Percentiles rank a stretch among this genome's conserved stretches.
Evolutionary conservation across 768 basidiomycete genomes (phyloP).

Genomic region (Coprinellus micaceus): DNA sequence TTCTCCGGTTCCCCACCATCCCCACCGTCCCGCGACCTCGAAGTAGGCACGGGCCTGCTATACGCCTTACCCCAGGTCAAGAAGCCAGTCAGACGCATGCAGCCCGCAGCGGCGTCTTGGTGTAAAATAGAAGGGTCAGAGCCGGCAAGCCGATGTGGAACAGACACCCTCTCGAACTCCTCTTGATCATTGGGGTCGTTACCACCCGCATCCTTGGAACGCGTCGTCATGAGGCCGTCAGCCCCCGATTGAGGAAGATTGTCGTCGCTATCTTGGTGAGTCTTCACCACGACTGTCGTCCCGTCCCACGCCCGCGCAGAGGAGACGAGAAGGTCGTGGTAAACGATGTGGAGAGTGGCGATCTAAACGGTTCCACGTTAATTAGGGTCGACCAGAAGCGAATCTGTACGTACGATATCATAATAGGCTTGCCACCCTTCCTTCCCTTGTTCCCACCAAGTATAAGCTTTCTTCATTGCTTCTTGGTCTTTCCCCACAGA

Average conservation of each 20-base stretch:
- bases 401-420: not conserved
- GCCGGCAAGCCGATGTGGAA: not conserved
- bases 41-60: not conserved
- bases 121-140: not conserved
- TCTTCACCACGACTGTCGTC: not conserved
- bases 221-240: too few species aligned
- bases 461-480: not conserved
- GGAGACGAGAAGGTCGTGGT: not conserved
- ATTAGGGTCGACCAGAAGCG: not conserved
- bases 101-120: not conserved
- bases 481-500: not conserved
- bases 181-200: not conserved
- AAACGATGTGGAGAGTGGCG: not conserved
- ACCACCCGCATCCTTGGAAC: not conserved
- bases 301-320: not conserved
- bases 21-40: not conserved
- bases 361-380: not conserved
- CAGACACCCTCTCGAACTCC: not conserved
- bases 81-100: not conserved
- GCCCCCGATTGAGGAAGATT: not conserved
- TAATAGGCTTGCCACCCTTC: slow-evolving; percentile 3
- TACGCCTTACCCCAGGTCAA: not conserved
- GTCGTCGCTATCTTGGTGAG: not conserved
- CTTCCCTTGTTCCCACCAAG: not conserved
- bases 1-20: not conserved